phyloP scores from a whole-genome alignment of 345 rosid species.

The Moringa oleifera region DNA sequence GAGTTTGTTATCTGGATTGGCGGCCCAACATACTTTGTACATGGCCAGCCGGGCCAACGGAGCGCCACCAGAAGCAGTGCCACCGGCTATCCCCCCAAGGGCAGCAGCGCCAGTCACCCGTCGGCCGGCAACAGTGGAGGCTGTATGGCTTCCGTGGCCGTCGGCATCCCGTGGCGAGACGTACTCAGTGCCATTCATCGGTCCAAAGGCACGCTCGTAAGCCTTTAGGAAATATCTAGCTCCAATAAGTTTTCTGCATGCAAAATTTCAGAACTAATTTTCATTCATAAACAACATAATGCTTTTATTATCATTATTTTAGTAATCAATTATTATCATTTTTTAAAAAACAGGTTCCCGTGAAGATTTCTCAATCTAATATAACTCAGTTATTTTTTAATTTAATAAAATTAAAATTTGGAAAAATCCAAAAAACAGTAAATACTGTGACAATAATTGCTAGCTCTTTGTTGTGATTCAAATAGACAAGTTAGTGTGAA shows the following conservation, averaged over 20 bases:
- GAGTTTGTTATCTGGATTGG: conserved; percentile 34
- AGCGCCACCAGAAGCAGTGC: conserved; percentile 76
- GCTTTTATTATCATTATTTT: too few species aligned
- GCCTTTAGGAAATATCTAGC: conserved; percentile 69
- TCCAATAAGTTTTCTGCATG: conserved; percentile 77
- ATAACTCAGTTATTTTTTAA: too few species aligned
- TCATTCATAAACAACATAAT: too few species aligned
- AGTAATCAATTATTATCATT: too few species aligned
- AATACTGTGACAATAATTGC: too few species aligned
- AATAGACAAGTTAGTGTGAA: too few species aligned
- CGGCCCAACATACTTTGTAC: conserved; percentile 85
- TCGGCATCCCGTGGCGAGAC: conserved; percentile 54
- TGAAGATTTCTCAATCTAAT: too few species aligned
- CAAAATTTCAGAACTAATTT: too few species aligned
- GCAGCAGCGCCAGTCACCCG: conserved; percentile 39
- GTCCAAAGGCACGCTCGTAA: conserved; percentile 34
- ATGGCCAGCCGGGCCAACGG: conserved; percentile 67
- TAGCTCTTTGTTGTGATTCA: too few species aligned
- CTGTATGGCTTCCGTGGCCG: conserved; percentile 68
- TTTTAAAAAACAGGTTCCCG: too few species aligned
- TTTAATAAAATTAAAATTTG: too few species aligned
- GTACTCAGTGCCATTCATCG: conserved; percentile 40
- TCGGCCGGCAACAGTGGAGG: conserved; percentile 57
- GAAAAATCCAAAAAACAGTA: too few species aligned
- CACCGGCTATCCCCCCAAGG: conserved; percentile 61